phyloP scores from a whole-genome alignment of 352 stramenopile species.

The Pythium myriotylum region DNA sequence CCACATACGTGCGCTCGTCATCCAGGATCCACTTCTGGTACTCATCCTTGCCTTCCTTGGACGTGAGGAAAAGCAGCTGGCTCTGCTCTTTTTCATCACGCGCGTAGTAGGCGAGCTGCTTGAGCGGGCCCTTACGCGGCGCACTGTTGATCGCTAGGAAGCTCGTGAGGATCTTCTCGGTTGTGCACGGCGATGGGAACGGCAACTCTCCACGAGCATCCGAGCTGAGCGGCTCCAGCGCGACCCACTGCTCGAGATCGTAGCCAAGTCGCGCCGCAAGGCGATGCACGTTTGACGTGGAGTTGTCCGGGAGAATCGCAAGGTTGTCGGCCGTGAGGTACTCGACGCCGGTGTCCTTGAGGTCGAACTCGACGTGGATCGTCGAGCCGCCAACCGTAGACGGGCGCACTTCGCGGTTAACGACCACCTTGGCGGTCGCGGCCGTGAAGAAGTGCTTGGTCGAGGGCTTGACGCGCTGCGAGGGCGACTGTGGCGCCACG shows the following conservation, averaged over 20 bases:
- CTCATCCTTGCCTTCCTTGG: conserved; percentile 92
- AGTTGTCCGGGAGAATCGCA: conserved; percentile 92
- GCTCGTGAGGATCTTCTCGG: conserved; percentile 89
- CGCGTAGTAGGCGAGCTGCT: conserved; percentile 84
- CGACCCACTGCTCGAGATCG: conserved; percentile 91
- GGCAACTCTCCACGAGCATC: conserved; percentile 65
- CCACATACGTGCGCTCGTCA: conserved; percentile 88
- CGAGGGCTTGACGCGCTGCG: conserved; percentile 66
- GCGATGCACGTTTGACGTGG: conserved; percentile 69
- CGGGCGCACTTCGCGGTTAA: conserved; percentile 91
- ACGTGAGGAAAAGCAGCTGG: conserved; percentile 56
- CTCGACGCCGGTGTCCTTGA: conserved; percentile 76
- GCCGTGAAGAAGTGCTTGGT: conserved; percentile 93
- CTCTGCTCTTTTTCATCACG: conserved; percentile 52
- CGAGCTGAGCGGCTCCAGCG: conserved; percentile 55
- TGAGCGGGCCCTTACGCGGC: conserved; percentile 82
- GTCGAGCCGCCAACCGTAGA: conserved; percentile 82
- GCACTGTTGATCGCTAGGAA: conserved; percentile 95
- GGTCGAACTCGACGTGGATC: conserved; percentile 89
- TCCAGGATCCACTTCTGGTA: conserved; percentile 94
- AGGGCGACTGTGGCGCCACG: conserved; percentile 14
- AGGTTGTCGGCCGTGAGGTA: conserved; percentile 96
- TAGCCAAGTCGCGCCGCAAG: conserved; percentile 87
- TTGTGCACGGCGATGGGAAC: conserved; percentile 95
- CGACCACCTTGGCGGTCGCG: conserved; percentile 77